Percentiles rank a stretch among this genome's conserved stretches.
phyloP scores from a whole-genome alignment of 2,329 filamentous ascomycete species.

The Xenoacremonium recifei region DNA sequence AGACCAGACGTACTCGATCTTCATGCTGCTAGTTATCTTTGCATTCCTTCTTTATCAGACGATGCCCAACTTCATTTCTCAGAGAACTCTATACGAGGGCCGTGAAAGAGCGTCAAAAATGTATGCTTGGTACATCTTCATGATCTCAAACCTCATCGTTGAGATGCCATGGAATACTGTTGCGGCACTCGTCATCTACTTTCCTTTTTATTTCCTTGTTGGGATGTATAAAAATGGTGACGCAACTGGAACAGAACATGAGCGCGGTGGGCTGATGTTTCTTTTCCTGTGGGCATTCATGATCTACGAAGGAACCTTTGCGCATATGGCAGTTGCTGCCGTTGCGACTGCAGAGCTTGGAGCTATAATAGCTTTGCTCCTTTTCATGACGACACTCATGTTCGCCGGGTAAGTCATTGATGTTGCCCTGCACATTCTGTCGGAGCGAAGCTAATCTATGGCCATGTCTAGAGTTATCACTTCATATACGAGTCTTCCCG shows the following conservation, averaged over 20 bases:
- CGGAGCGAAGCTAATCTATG: neutral
- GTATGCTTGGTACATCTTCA: conserved; percentile 37
- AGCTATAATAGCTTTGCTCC: conserved; percentile 39
- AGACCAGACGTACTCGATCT: conserved; percentile 65
- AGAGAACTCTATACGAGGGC: conserved; percentile 64
- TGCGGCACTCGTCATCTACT: conserved; percentile 8
- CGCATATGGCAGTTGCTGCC: conserved; percentile 12
- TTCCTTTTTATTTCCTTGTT: conserved; percentile 14
- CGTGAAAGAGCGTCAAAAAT: conserved; percentile 65
- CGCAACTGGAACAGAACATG: conserved; percentile 5
- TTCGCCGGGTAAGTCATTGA: conserved; percentile 18
- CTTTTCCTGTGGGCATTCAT: conserved; percentile 10
- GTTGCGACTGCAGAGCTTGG: conserved; percentile 16
- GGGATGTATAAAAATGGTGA: conserved; percentile 13
- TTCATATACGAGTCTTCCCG: conserved; percentile 52
- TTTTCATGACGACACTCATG: conserved; percentile 20
- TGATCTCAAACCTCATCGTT: conserved; percentile 12
- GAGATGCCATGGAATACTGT: conserved; percentile 14
- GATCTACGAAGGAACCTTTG: conserved; percentile 14
- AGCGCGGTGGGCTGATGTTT: conserved; percentile 4
- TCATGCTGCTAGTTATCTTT: conserved; percentile 67
- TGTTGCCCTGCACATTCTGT: neutral
- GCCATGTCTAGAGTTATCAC: conserved; percentile 53
- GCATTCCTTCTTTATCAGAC: conserved; percentile 54
- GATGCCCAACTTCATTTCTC: conserved; percentile 67